phyloP scores from a whole-genome alignment of 805 yeast genomes.

The Suhomyces emberorum region DNA sequence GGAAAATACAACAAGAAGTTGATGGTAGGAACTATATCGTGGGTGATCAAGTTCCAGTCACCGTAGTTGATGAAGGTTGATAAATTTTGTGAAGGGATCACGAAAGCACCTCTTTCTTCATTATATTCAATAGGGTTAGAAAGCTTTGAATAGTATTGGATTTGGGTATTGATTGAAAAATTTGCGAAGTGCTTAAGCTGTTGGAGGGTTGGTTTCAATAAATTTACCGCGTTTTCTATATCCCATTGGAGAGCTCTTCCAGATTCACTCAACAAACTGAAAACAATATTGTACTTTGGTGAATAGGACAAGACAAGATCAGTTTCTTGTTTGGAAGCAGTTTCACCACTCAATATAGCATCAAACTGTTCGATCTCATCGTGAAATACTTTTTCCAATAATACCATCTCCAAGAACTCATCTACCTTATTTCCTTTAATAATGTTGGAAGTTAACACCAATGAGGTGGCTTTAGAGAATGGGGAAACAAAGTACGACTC shows the following conservation, averaged over 20 bases:
- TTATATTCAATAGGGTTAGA: slow-evolving; percentile 22
- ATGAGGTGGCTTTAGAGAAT: slow-evolving; percentile 26
- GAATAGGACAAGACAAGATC: slow-evolving; percentile 52
- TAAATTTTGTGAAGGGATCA: slow-evolving; percentile 51
- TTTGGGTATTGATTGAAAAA: slow-evolving; percentile 75
- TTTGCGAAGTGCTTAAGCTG: slow-evolving; percentile 56
- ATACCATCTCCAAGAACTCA: slow-evolving; percentile 32
- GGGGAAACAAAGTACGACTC: slow-evolving; percentile 33
- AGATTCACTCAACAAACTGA: slow-evolving; percentile 70
- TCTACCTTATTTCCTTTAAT: slow-evolving; percentile 26
- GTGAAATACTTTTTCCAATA: slow-evolving; percentile 38
- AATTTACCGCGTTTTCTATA: slow-evolving; percentile 50
- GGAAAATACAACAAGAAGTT: slow-evolving; percentile 74
- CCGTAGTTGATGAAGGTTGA: slow-evolving; percentile 80
- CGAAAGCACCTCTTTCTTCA: slow-evolving; percentile 20
- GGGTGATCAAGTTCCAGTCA: slow-evolving; percentile 70
- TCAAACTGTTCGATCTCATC: slow-evolving; percentile 34
- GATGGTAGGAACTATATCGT: slow-evolving; percentile 60
- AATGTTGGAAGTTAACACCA: slow-evolving; percentile 26
- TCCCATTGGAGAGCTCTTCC: slow-evolving; percentile 73
- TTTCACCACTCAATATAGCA: slow-evolving; percentile 10
- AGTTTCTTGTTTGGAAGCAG: not conserved
- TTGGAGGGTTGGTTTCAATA: slow-evolving; percentile 54
- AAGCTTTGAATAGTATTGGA: slow-evolving; percentile 61
- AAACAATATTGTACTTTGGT: slow-evolving; percentile 69